Evolutionary conservation across 805 yeast species (phyloP).

Genomic region (Pichia deserticola): DNA sequence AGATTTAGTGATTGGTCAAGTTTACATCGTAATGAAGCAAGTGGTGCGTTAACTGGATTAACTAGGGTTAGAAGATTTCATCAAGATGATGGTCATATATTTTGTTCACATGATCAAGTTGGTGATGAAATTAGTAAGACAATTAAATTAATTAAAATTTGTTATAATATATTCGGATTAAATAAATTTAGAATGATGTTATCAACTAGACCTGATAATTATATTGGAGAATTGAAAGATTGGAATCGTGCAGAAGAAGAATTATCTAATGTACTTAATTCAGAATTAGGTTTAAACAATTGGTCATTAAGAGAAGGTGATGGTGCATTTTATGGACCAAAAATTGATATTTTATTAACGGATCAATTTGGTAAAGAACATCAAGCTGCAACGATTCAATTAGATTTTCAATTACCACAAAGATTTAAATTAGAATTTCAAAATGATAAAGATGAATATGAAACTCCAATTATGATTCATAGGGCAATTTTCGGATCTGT

Average conservation of each 20-base stretch:
- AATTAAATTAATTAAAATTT: conserved; percentile 62
- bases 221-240: conserved; percentile 64
- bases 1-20: conserved; percentile 98
- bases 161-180: conserved; percentile 65
- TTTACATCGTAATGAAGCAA: conserved; percentile 89
- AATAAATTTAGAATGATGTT: conserved; percentile 52
- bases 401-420: conserved; percentile 90
- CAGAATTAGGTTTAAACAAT: conserved; percentile 35
- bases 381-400: conserved; percentile 92
- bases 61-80: conserved; percentile 99
- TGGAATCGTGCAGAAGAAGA: conserved; percentile 82
- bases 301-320: conserved; percentile 87
- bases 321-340: conserved; percentile 97
- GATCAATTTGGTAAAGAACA: conserved; percentile 78
- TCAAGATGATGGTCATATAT: conserved; percentile 98
- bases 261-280: conserved; percentile 51
- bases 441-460: conserved; percentile 40
- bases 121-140: conserved; percentile 65
- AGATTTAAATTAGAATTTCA: conserved; percentile 71
- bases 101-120: conserved; percentile 81
- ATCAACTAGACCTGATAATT: conserved; percentile 83
- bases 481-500: conserved; percentile 93
- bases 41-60: conserved; percentile 90
- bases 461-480: conserved; percentile 89
- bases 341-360: conserved; percentile 76